These are phyloP conservation scores for Pleurotus djamor DNA, from an alignment of 768 basidiomycete genomes.

Conservation along the genomic window DNA sequence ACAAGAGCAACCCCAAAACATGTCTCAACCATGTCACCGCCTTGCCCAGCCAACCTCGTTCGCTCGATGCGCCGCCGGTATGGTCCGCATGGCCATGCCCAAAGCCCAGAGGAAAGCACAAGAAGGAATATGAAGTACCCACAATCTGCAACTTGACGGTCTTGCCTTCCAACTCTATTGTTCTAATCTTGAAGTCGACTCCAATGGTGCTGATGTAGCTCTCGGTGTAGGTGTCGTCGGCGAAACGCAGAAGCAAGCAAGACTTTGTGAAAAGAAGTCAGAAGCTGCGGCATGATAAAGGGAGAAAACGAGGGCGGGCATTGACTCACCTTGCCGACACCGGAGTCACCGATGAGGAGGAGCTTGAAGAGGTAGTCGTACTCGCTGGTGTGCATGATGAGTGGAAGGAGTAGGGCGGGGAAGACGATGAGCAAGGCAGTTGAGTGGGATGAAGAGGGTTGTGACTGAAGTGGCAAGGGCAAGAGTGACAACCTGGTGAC, in stretches of 20 bases:
- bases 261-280: conserved; percentile 51
- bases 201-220: conserved; percentile 98
- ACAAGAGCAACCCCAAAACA: background rate
- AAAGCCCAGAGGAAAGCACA: background rate
- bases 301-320: conserved; percentile 15
- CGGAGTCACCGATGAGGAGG: conserved; percentile 92
- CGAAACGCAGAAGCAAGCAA: conserved; percentile 87
- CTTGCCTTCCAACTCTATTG: conserved; percentile 98
- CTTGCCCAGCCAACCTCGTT: background rate
- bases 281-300: conserved; percentile 19
- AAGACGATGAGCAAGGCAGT: conserved; percentile 16
- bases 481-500: conserved; percentile 18
- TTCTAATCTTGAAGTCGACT: conserved; percentile 98
- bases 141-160: conserved; percentile 98
- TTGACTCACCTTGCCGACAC: conserved; percentile 82
- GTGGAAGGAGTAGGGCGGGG: conserved; percentile 19
- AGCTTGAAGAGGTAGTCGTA: conserved; percentile 98
- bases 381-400: conserved; percentile 84
- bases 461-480: conserved; percentile 21
- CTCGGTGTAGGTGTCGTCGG: conserved; percentile 97
- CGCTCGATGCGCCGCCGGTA: background rate
- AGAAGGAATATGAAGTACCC: conserved; percentile 31
- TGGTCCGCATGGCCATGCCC: background rate
- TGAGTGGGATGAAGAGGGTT: conserved; percentile 28
- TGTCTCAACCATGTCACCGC: background rate